phyloP scores from a whole-genome alignment of 78 protist genomes.

The Capsaspora owczarzaki region DNA sequence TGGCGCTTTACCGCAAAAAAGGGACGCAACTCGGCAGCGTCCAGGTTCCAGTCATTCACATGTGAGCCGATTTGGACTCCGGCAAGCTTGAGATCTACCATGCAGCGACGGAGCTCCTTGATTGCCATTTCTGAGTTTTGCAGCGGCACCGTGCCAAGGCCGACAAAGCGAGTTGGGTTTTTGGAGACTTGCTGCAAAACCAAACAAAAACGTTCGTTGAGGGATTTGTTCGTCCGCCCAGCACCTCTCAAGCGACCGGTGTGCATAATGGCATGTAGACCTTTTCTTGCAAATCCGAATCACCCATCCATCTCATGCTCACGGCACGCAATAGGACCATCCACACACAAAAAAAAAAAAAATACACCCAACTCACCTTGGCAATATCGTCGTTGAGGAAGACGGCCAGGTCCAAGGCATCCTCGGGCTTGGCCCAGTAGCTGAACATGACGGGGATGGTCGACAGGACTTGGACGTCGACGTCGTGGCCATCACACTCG shows the following conservation, averaged over 20 bases:
- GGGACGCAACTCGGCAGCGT: constrained; percentile 68
- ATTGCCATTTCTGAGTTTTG: constrained; percentile 74
- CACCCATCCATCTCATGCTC: no score
- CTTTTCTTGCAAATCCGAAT: no score
- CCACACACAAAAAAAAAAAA: no score
- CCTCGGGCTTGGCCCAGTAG: constrained; percentile 79
- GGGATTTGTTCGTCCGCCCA: no score
- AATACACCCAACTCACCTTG: no score
- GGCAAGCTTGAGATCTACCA: constrained; percentile 21
- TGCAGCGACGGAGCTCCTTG: constrained; percentile 26
- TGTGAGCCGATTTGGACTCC: constrained; percentile 54
- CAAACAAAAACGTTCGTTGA: no score
- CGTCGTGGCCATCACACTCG: constrained; percentile 47
- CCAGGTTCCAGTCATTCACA: constrained; percentile 69
- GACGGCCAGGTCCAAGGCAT: constrained; percentile 57
- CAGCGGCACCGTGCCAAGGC: constrained; percentile 86
- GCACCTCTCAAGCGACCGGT: no score
- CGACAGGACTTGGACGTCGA: constrained; percentile 76
- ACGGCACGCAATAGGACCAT: no score
- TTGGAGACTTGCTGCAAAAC: no score
- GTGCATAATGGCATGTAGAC: no score
- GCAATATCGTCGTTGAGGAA: constrained; percentile 84
- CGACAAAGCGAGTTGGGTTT: constrained; percentile 78
- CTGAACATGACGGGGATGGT: constrained; percentile 71
- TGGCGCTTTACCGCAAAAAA: constrained; percentile 44